Evolutionary conservation across 768 basidiomycete genomes (phyloP).

Genomic region (Psilocybe sp.): DNA sequence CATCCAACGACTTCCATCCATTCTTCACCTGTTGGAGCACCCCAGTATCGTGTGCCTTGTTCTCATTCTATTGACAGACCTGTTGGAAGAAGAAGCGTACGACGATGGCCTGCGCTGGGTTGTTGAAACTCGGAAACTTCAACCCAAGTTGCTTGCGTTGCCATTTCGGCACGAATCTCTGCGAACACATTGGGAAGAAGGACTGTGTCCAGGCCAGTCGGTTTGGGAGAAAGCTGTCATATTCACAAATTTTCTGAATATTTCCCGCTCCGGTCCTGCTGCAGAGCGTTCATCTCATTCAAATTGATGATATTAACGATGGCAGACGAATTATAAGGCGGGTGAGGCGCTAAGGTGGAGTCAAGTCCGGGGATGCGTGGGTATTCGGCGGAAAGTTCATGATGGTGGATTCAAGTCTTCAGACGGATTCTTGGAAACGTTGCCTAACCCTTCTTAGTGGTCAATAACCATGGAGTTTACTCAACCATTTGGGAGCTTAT

Average conservation of each 20-base stretch:
- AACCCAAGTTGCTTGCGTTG: constrained; percentile 9
- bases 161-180: constrained; percentile 9
- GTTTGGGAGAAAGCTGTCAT: constrained; percentile 22
- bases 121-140: neutral
- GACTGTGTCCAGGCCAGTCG: constrained; percentile 19
- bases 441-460: no score
- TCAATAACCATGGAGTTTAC: no score
- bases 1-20: constrained; percentile 7
- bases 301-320: no score
- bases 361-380: no score
- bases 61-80: constrained; percentile 15
- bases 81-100: constrained; percentile 3
- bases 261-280: no score
- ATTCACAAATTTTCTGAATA: constrained; percentile 8
- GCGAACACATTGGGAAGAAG: constrained; percentile 23
- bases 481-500: no score
- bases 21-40: constrained; percentile 13
- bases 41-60: constrained; percentile 11
- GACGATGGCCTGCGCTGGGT: constrained; percentile 15
- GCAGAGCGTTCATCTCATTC: no score
- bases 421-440: no score
- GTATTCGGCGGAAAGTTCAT: no score
- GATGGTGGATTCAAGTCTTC: no score
- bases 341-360: no score
- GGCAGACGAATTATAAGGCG: no score